Base-by-base conservation (phyloP, 345 rosid genomes). In the Murraya koenigii region DNA sequence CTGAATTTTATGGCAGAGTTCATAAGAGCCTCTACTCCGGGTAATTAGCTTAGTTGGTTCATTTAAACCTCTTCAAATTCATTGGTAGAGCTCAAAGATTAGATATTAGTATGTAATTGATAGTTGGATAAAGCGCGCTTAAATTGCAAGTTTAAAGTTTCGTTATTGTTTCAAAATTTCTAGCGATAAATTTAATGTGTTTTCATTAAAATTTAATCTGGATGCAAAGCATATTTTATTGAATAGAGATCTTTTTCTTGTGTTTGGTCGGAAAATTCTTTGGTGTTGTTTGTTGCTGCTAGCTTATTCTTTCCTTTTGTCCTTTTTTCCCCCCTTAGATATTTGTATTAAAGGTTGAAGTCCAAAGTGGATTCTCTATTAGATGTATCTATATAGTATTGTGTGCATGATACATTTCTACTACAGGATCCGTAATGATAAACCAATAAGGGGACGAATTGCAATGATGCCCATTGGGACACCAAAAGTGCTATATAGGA, bases 401-500 rank as follows among this genome's bases (percentile, higher is more conserved):
- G 20, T 38, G 1, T 49, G 28, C 59, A 62, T 71, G 72, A 23
- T 70, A 64, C 20, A 61, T 78, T 85, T 81, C 39, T 76, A 14
- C 41, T 84, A 77, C 80, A 87, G 91, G 81, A 81, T 69, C 23
- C 77, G 36, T 39, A 78, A 59, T 74, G 77, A 81, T 80, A 87
- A 86, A 80, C 85, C 95, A 71, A 82, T 82, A 22, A 83, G 86
- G 69, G 86, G 93, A 33, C 83, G 77, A 58, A 79, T 89, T 56
- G 85, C 79, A 79, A 93, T 93, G 98, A 92, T 92, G 98, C 92
- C 96, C 7, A 90, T 91, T 44, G 94, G 96, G 52, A 88, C 90
- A 56, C 98, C 99, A 7, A 85, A 87, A 85, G 93, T 93, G 69
- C 92, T 90, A 1, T 91, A 90, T 74, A 85, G 89, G 83, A 86